A percentile compares a stretch with the other conserved stretches of the same genome.
Conservation (phyloP, 73 alveolate species). For the Paraurostyla sp. region DNA sequence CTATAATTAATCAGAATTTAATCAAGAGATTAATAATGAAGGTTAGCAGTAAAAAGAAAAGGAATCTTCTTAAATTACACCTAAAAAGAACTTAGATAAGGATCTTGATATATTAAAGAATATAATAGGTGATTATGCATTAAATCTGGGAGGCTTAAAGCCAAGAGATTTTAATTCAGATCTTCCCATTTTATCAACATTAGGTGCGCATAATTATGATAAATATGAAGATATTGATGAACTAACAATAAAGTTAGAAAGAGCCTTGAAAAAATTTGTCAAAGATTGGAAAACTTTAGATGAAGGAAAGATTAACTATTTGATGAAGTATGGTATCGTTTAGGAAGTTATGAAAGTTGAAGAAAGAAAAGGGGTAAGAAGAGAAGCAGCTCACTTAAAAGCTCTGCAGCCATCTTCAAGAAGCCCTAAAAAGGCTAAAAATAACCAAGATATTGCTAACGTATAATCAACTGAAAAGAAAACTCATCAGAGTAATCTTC, state of each 20-base stretch:
- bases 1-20: not conserved
- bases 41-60: not conserved
- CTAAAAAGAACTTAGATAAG: not conserved
- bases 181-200: slow-evolving; percentile 56
- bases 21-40: not conserved
- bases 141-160: not conserved
- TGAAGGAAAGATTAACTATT: slow-evolving; percentile 51
- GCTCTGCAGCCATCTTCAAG: not conserved
- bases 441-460: not conserved
- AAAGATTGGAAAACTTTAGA: slow-evolving; percentile 75
- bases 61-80: not conserved
- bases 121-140: slow-evolving; percentile 34
- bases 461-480: slow-evolving; percentile 6
- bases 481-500: not conserved
- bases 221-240: slow-evolving; percentile 29
- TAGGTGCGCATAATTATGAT: slow-evolving; percentile 69
- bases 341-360: slow-evolving; percentile 80
- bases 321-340: slow-evolving; percentile 70
- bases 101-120: slow-evolving; percentile 31
- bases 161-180: slow-evolving; percentile 73
- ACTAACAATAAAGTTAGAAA: slow-evolving; percentile 45
- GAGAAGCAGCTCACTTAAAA: slow-evolving; percentile 16
- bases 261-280: slow-evolving; percentile 58
- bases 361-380: slow-evolving; percentile 71
- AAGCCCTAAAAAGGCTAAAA: not conserved